Percentiles rank a stretch among this genome's conserved stretches.
Evolutionary conservation across 345 rosid species (phyloP).

Genomic region (Euphorbia peplus): DNA sequence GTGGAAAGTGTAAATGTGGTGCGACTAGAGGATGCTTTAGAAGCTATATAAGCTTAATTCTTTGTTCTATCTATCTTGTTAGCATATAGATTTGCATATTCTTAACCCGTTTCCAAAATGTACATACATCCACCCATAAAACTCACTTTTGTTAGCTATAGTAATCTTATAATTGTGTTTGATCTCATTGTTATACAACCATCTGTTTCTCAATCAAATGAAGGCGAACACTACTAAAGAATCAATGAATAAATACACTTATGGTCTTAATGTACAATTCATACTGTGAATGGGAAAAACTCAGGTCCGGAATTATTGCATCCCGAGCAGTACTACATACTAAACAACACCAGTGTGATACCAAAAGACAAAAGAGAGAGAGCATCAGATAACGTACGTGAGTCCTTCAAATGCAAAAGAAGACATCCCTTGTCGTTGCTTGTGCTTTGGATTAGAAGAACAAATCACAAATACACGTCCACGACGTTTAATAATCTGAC

Average conservation of each 20-base stretch:
- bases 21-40: neutral
- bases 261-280: neutral
- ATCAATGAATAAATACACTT: neutral
- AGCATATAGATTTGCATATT: neutral
- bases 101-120: neutral
- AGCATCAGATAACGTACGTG: constrained; percentile 32
- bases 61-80: neutral
- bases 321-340: neutral
- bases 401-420: constrained; percentile 50
- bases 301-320: too few species aligned
- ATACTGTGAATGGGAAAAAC: too few species aligned
- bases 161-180: neutral
- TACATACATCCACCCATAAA: neutral
- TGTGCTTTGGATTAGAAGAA: constrained; percentile 77
- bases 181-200: neutral
- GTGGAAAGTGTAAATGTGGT: neutral
- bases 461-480: constrained; percentile 80
- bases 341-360: neutral
- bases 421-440: constrained; percentile 78
- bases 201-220: neutral
- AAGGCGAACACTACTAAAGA: neutral
- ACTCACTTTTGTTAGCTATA: neutral
- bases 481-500: constrained; percentile 78
- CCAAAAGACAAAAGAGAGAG: too few species aligned
- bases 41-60: neutral